A percentile compares a stretch with the other conserved stretches of the same genome.
Conservation (phyloP, 179 eudicot species). For the Silene vulgaris region DNA sequence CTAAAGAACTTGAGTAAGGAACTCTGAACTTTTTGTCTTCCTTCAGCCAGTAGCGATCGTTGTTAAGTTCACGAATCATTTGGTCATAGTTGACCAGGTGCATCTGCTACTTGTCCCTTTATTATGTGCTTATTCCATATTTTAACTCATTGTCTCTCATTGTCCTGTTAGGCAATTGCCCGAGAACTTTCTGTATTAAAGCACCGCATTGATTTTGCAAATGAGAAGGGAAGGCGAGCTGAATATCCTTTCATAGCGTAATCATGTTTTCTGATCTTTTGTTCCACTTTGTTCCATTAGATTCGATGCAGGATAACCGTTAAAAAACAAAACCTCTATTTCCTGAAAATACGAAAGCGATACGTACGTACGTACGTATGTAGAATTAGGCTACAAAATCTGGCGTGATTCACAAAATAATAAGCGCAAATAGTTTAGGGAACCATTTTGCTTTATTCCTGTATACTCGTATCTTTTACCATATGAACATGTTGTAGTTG, state of each 20-base stretch:
- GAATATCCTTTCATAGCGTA: conserved; percentile 36
- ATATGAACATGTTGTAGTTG: background rate
- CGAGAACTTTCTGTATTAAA: conserved; percentile 34
- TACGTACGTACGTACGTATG: background rate
- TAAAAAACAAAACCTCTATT: background rate
- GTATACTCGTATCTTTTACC: background rate
- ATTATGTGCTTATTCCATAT: background rate
- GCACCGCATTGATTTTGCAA: conserved; percentile 43
- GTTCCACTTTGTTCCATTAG: background rate
- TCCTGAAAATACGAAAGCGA: background rate
- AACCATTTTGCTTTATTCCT: too few relatives aligned
- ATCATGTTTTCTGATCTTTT: conserved; percentile 12
- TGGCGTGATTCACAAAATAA: too few relatives aligned
- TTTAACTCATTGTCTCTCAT: conserved; percentile 10
- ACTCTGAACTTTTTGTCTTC: too few relatives aligned
- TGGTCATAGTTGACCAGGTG: too few relatives aligned
- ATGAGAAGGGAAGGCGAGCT: conserved; percentile 47
- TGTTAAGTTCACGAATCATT: too few relatives aligned
- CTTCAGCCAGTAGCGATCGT: too few relatives aligned
- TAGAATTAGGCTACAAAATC: background rate
- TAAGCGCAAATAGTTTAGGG: too few relatives aligned
- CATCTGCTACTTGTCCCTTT: background rate
- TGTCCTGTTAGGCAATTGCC: conserved; percentile 30
- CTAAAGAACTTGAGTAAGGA: too few relatives aligned
- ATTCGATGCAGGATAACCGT: background rate